Evolutionary conservation across 2,329 filamentous ascomycete genomes (phyloP).

Genomic region (Fusarium nanum): DNA sequence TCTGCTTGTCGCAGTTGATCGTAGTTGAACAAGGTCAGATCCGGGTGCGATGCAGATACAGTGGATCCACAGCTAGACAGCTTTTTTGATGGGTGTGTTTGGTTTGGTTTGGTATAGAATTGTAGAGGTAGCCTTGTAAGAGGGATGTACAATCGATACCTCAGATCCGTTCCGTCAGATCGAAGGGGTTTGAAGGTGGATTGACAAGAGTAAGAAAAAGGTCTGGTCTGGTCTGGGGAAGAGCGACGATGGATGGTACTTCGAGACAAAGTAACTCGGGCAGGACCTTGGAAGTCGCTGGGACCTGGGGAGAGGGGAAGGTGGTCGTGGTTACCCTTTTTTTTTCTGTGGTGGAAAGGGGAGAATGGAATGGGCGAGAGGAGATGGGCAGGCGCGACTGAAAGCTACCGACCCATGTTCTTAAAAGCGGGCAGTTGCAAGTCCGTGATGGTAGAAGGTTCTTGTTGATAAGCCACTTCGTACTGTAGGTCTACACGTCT

Average conservation of each 20-base stretch:
- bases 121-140: conserved; percentile 26
- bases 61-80: conserved; percentile 43
- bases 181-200: conserved; percentile 34
- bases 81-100: conserved; percentile 23
- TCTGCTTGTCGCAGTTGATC: conserved; percentile 24
- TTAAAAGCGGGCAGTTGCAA: conserved; percentile 29
- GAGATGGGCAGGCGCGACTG: conserved; percentile 46
- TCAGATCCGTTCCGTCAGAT: conserved; percentile 32
- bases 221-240: conserved; percentile 37
- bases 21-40: conserved; percentile 16
- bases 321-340: conserved; percentile 51
- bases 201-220: conserved; percentile 30
- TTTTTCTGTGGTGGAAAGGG: conserved; percentile 49
- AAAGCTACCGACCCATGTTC: conserved; percentile 40
- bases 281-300: conserved; percentile 48
- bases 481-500: background rate
- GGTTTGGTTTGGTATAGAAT: background rate
- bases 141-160: conserved; percentile 39
- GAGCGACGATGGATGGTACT: conserved; percentile 52
- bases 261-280: conserved; percentile 56
- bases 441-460: conserved; percentile 14
- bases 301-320: conserved; percentile 48
- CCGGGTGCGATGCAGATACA: conserved; percentile 7
- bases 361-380: conserved; percentile 47
- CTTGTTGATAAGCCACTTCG: background rate